These are phyloP conservation scores for Saccharomyces hybrid DNA, from an alignment of 1,139 yeast species.

Conservation along the genomic window DNA sequence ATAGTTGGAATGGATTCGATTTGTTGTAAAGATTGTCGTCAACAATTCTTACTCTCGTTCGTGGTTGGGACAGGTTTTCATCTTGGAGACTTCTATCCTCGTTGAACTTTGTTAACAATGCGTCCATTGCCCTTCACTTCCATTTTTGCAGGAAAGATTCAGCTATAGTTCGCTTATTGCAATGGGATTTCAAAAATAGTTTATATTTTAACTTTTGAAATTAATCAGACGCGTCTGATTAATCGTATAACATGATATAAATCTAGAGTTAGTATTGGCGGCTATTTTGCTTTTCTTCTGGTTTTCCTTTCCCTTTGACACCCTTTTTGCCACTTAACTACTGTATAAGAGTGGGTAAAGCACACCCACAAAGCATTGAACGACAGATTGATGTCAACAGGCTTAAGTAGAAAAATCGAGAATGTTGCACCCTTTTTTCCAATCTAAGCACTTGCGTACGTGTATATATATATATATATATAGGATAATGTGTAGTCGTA, in stretches of 20 bases:
- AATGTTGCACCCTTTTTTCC: background rate
- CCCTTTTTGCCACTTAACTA: background rate
- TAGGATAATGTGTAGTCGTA: background rate
- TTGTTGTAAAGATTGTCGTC: constrained; percentile 10
- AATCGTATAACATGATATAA: background rate
- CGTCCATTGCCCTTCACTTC: constrained; percentile 10
- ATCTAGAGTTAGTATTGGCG: background rate
- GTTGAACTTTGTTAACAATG: constrained; percentile 13
- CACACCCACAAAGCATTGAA: background rate
- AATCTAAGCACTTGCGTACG: background rate
- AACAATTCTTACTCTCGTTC: constrained; percentile 11
- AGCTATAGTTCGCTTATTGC: background rate
- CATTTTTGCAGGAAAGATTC: background rate
- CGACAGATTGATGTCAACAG: background rate
- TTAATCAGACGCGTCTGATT: background rate
- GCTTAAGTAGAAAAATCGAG: background rate
- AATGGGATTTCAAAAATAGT: background rate
- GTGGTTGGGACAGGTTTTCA: constrained; percentile 5
- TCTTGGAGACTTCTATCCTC: constrained; percentile 9
- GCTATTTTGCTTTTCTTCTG: background rate
- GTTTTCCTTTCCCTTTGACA: background rate
- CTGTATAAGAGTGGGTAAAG: background rate
- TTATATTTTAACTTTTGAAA: background rate
- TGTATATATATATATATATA: background rate
- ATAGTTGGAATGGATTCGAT: constrained; percentile 24